Evolutionary conservation across 345 rosid species (phyloP).

Genomic region (Kernera saxatilis): DNA sequence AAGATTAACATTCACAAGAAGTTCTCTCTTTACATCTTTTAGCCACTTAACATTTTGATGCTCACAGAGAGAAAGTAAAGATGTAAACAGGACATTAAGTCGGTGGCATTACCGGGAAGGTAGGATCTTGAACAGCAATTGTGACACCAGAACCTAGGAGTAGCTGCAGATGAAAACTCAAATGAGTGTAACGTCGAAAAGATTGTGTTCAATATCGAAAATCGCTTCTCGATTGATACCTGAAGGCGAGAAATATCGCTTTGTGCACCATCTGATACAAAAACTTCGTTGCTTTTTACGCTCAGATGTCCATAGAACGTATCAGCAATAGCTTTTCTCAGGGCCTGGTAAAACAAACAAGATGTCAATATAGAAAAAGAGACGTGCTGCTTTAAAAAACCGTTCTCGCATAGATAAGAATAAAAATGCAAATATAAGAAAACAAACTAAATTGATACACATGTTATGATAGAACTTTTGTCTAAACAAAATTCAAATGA

Average conservation of each 20-base stretch:
- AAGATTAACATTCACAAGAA: neutral
- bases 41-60: neutral
- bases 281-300: constrained; percentile 47
- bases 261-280: constrained; percentile 66
- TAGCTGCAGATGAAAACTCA: constrained; percentile 34
- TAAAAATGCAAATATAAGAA: neutral
- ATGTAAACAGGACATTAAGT: neutral
- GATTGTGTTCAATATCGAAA: neutral
- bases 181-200: neutral
- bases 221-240: constrained; percentile 13
- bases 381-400: neutral
- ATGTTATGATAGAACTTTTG: neutral
- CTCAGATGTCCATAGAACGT: constrained; percentile 41
- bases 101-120: constrained; percentile 43
- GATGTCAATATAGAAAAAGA: neutral
- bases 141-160: constrained; percentile 49
- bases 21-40: neutral
- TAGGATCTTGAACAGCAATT: constrained; percentile 59
- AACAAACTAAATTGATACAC: neutral
- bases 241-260: constrained; percentile 62
- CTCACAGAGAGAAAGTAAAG: neutral
- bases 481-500: neutral
- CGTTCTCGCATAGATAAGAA: neutral
- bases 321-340: constrained; percentile 52
- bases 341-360: constrained; percentile 18